Base-by-base conservation (phyloP, 2,329 filamentous ascomycete species). In the Rhexocercosporidium sp. region DNA sequence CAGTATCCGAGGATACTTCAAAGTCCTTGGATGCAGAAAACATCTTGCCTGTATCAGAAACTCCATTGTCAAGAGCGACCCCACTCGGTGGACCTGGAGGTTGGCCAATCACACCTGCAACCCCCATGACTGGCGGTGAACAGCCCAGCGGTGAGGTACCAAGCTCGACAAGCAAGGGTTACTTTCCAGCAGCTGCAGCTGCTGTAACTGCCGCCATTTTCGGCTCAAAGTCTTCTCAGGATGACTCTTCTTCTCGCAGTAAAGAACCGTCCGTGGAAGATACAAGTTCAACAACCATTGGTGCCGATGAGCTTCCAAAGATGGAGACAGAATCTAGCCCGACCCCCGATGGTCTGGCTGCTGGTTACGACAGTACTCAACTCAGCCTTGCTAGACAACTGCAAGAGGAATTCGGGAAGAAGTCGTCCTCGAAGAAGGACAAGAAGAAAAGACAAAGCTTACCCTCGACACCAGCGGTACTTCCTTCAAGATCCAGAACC, bases 391-490 rank as follows among this genome's bases (percentile, higher is more conserved):
- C 73, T 7, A 72, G 68, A 57, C 72, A 72, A 64, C 62, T 75
- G 31, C 72, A 73, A 57, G 71, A 77, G 49, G 74, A 75, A 54
- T 75, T 72, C 16, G 69, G 70, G 7, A 71, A 63, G 37, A 75
- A 73, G 61, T 72, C 72, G 39, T 73, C 70, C 6, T n/a, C n/a
- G n/a, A 75, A 75, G 65, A 72, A 75, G 49, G 73, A 74, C 72
- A 77, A 74, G 75, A 79, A 68, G 71, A 75, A 75, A 46, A 70
- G 73, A 14, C 71, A 75, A 68, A 73, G 73, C 61, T 63, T 74
- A 54, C 72, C 74, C 44, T 54, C 69, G 11, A 74, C 73, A 3
- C 71, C 74, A 46, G 69, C 71, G 29, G 64, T 37, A 9, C 71
- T 74, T 18, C 37, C 31, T 44, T 72, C 70, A 51, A 65, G 71